phyloP scores from a whole-genome alignment of 768 basidiomycete species.

The Pisolithus albus region DNA sequence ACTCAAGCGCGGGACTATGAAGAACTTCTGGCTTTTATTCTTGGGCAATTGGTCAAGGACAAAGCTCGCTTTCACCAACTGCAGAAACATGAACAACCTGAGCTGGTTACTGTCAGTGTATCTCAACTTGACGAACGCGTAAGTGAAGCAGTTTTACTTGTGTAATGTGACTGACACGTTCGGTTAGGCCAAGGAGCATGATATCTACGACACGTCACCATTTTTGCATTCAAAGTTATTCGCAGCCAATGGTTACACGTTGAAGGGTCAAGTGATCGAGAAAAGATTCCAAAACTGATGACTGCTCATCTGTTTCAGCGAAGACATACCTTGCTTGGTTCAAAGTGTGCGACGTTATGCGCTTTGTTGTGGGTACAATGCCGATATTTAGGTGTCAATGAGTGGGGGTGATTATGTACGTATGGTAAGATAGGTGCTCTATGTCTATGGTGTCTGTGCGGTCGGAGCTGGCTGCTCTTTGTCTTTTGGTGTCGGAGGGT shows the following conservation, averaged over 20 bases:
- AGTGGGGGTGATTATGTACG: slow-evolving; percentile 24
- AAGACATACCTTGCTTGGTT: not conserved
- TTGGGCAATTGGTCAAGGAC: slow-evolving; percentile 91
- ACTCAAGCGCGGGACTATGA: slow-evolving; percentile 95
- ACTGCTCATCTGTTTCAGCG: not conserved
- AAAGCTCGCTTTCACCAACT: slow-evolving; percentile 79
- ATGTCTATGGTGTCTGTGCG: slow-evolving; percentile 12
- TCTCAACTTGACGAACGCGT: slow-evolving; percentile 86
- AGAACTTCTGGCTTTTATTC: slow-evolving; percentile 88
- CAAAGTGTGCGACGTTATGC: not conserved
- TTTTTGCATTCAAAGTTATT: slow-evolving; percentile 87
- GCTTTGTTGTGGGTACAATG: slow-evolving; percentile 11
- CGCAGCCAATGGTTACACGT: slow-evolving; percentile 78
- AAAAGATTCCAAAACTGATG: slow-evolving; percentile 54
- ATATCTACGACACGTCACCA: slow-evolving; percentile 84
- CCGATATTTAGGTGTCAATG: slow-evolving; percentile 8
- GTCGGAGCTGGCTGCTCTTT: slow-evolving; percentile 5
- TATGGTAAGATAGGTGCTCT: slow-evolving; percentile 15
- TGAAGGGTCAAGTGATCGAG: slow-evolving; percentile 58
- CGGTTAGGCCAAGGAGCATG: slow-evolving; percentile 86
- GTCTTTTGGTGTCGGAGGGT: slow-evolving; percentile 2
- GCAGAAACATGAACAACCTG: slow-evolving; percentile 71
- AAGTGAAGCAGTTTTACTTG: slow-evolving; percentile 21
- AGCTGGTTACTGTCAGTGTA: slow-evolving; percentile 65
- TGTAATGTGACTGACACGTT: slow-evolving; percentile 6